Percentiles rank a stretch among this genome's conserved stretches.
phyloP scores from a whole-genome alignment of 306 rosid genomes.

The Fragaria vesca region DNA sequence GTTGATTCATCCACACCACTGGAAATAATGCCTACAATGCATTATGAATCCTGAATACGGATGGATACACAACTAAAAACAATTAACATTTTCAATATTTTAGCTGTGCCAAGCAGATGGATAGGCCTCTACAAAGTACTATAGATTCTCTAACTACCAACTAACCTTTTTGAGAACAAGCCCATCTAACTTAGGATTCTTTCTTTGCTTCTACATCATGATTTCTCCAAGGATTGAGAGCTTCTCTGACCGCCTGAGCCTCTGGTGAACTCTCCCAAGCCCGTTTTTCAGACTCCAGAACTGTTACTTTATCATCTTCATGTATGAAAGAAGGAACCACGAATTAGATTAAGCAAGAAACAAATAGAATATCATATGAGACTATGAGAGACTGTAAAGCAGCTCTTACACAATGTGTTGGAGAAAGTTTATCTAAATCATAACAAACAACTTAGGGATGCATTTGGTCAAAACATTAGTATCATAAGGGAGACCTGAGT shows the following conservation, averaged over 20 bases:
- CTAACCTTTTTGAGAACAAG: conserved; percentile 17
- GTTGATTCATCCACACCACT: background rate
- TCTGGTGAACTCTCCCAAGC: conserved; percentile 80
- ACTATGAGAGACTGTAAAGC: background rate
- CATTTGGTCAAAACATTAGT: background rate
- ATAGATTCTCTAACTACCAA: background rate
- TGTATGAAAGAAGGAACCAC: background rate
- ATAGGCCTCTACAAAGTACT: background rate
- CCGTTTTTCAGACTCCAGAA: conserved; percentile 76
- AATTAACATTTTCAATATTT: background rate
- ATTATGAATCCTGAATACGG: background rate
- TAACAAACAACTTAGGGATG: background rate
- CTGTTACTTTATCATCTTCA: conserved; percentile 89
- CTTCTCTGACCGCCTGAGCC: conserved; percentile 67
- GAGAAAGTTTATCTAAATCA: background rate
- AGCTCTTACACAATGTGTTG: background rate
- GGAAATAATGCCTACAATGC: background rate
- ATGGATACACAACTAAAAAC: background rate
- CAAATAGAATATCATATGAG: background rate
- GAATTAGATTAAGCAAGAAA: conserved; percentile 5
- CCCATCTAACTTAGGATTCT: conserved; percentile 21
- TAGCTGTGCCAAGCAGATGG: background rate
- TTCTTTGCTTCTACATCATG: conserved; percentile 28
- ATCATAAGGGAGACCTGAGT: background rate
- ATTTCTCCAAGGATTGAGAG: conserved; percentile 59